These are phyloP conservation scores for Knufia petricola DNA, from an alignment of 2,329 filamentous ascomycete genomes.

Conservation along the genomic window DNA sequence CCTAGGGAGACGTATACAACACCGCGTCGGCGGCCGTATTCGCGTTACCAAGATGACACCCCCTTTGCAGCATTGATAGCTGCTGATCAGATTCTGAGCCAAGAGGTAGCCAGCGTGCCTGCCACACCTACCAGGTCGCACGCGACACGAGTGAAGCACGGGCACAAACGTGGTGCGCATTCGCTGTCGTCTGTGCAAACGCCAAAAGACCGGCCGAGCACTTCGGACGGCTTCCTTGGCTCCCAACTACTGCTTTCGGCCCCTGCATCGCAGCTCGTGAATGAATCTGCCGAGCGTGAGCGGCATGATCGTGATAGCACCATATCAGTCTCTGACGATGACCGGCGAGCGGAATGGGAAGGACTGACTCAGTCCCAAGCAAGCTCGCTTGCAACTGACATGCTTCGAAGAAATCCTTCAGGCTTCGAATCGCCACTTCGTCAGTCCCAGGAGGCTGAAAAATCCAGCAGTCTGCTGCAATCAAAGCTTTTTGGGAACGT, in stretches of 20 bases:
- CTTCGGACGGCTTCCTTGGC: constrained; percentile 31
- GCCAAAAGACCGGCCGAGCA: constrained; percentile 49
- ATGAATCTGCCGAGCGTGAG: constrained; percentile 34
- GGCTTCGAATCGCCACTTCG: constrained; percentile 28
- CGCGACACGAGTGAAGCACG: constrained; percentile 42
- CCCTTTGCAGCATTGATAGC: constrained; percentile 66
- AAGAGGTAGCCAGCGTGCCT: constrained; percentile 65
- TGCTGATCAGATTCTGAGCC: constrained; percentile 65
- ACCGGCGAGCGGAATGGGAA: constrained; percentile 51
- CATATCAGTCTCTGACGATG: constrained; percentile 57
- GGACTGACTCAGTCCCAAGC: constrained; percentile 65
- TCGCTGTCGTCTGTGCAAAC: constrained; percentile 76
- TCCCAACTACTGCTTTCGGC: constrained; percentile 23
- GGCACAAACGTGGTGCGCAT: constrained; percentile 66
- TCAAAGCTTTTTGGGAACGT: constrained; percentile 54
- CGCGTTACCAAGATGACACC: constrained; percentile 32
- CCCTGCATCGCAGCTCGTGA: constrained; percentile 24
- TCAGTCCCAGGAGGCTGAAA: constrained; percentile 31
- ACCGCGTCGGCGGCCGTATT: constrained; percentile 33
- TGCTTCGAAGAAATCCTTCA: constrained; percentile 53
- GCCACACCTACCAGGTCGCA: constrained; percentile 54
- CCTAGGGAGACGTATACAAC: constrained; percentile 44
- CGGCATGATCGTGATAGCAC: constrained; percentile 71
- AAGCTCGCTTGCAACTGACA: constrained; percentile 64
- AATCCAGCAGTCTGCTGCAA: constrained; percentile 44